Conservation (phyloP, 2,329 filamentous ascomycete genomes). For the Pseudocercospora cruenta region DNA sequence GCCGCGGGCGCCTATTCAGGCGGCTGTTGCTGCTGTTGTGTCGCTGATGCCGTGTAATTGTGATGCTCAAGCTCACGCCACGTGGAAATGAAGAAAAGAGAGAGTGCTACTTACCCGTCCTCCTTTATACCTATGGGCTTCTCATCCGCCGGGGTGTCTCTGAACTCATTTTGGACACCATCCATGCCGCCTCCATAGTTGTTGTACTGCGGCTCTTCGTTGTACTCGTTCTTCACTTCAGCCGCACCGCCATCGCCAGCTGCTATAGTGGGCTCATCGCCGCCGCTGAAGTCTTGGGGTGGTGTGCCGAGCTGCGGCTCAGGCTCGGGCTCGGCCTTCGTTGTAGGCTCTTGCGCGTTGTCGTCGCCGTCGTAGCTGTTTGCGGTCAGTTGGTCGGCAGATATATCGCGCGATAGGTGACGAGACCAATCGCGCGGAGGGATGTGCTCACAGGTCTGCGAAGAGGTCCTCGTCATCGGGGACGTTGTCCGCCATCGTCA, state of each 20-base stretch:
- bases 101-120: slow-evolving; percentile 73
- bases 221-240: slow-evolving; percentile 29
- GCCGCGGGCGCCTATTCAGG: neutral
- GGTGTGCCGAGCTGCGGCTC: neutral
- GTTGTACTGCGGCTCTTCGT: slow-evolving; percentile 16
- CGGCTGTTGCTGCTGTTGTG: slow-evolving; percentile 5
- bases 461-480: slow-evolving; percentile 88
- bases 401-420: neutral
- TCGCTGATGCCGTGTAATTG: neutral
- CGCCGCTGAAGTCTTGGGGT: slow-evolving; percentile 7
- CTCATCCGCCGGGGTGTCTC: slow-evolving; percentile 42
- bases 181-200: slow-evolving; percentile 28
- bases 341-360: slow-evolving; percentile 35
- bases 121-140: slow-evolving; percentile 75
- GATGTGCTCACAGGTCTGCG: slow-evolving; percentile 78
- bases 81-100: slow-evolving; percentile 8
- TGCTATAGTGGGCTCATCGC: slow-evolving; percentile 22
- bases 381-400: too few species aligned
- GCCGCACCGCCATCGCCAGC: slow-evolving; percentile 19
- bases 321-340: slow-evolving; percentile 27
- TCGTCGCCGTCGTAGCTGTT: slow-evolving; percentile 58
- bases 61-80: slow-evolving; percentile 20
- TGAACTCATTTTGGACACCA: slow-evolving; percentile 34
- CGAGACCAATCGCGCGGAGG: neutral
- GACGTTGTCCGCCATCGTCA: slow-evolving; percentile 77